phyloP scores from a whole-genome alignment of 257 asterid genomes.

The Petunia axillaris region DNA sequence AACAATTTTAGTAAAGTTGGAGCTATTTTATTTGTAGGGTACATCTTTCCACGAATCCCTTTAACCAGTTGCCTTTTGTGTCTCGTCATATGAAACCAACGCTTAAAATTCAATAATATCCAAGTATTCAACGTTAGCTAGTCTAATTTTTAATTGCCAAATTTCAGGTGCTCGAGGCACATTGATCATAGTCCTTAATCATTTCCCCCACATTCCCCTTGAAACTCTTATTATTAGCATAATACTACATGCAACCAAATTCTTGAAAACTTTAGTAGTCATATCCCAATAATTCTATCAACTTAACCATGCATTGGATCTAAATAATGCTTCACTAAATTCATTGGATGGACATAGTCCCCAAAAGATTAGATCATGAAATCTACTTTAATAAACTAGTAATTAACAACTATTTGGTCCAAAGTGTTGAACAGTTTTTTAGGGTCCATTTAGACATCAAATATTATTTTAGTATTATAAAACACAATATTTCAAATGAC shows the following conservation, averaged over 20 bases:
- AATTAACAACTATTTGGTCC: constrained; percentile 11
- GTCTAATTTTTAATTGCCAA: constrained; percentile 3
- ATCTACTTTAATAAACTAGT: neutral
- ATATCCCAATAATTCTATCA: constrained; percentile 47
- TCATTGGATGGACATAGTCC: neutral
- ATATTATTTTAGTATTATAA: no score
- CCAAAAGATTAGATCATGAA: neutral
- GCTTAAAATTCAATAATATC: constrained; percentile 23
- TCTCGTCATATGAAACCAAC: constrained; percentile 22
- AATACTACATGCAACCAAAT: neutral
- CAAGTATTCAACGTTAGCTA: constrained; percentile 9
- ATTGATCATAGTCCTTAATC: constrained; percentile 31
- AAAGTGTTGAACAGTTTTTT: neutral
- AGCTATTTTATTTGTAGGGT: neutral
- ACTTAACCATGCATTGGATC: constrained; percentile 24
- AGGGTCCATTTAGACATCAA: no score
- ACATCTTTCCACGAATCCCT: constrained; percentile 6
- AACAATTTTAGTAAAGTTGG: neutral
- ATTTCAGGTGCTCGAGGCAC: constrained; percentile 26
- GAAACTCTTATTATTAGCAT: neutral
- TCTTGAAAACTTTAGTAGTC: constrained; percentile 25
- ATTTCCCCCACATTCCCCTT: constrained; percentile 50
- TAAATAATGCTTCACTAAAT: neutral
- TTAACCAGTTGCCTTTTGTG: constrained; percentile 18
- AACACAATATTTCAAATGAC: no score